Evolutionary conservation across 768 basidiomycete species (phyloP).

Genomic region (Galerina marginata): DNA sequence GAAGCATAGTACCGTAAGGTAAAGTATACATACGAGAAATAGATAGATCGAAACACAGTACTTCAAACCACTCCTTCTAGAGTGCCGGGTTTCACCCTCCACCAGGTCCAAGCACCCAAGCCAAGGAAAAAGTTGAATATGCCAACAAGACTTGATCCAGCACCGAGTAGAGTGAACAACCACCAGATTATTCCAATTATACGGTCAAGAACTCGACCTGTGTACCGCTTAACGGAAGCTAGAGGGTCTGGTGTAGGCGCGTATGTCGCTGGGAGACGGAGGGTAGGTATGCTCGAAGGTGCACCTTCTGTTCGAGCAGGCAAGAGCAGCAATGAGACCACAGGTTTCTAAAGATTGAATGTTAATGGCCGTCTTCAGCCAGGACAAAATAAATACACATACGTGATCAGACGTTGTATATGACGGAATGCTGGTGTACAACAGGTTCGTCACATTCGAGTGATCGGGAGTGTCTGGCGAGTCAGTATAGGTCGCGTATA

Average conservation of each 20-base stretch:
- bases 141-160: conserved; percentile 74
- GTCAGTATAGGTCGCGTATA: conserved; percentile 82
- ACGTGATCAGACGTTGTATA: conserved; percentile 94
- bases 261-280: conserved; percentile 57
- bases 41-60: conserved; percentile 1
- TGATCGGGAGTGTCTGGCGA: conserved; percentile 53
- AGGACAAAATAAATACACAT: conserved; percentile 30
- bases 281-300: conserved; percentile 42
- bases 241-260: conserved; percentile 58
- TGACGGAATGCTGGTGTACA: conserved; percentile 82
- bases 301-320: conserved; percentile 43
- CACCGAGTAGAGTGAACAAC: conserved; percentile 74
- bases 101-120: conserved; percentile 68
- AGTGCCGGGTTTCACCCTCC: conserved; percentile 38
- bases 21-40: not conserved
- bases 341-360: conserved; percentile 70
- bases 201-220: conserved; percentile 73
- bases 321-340: conserved; percentile 75
- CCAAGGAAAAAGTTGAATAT: conserved; percentile 76
- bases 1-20: not conserved
- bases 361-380: not conserved
- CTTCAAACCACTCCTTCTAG: conserved; percentile 9
- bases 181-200: conserved; percentile 83
- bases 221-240: conserved; percentile 61
- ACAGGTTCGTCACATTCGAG: conserved; percentile 63